Base-by-base conservation (phyloP, 2,329 filamentous ascomycete genomes). In the Aspergillus sp. region DNA sequence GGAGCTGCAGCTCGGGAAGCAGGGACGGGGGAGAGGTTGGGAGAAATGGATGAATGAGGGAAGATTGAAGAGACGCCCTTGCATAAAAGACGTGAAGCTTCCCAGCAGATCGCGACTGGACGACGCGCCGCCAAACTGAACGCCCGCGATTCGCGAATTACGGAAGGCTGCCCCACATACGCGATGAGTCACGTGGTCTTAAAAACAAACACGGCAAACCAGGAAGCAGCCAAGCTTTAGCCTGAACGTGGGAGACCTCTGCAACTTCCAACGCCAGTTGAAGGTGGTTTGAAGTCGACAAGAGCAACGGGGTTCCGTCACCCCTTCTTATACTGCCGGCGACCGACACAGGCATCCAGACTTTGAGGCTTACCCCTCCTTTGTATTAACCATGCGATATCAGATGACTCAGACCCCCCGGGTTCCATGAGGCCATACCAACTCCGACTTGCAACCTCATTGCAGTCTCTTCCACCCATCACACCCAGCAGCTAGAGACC, bases 61-160 rank as follows among this genome's bases (percentile, higher is more conserved):
- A 62, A 67, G 61, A 52, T 30, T 33, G 39, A 61, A 59, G 59
- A n/a, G 30, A 64, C 68, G 64, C 62, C 70, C 70, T 73, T 73
- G 67, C 69, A 69, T 71, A 45, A 54, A 51, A 45, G 46, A 52
- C 58, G 56, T 66, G 67, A 68, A 69, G 69, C 67, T 68, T 60
- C 9, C 27, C 27, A 30, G 45, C n/a, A 64, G 69, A 71, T 69
- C 69, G 61, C 63, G 44, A 63, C 61, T 71, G 69, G 68, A 48
- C 30, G 62, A 75, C 74, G 73, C 73, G 73, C 75, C 73, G 72
- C 72, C 70, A 71, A 68, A 64, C 7, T 58, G 69, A 66, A 71
- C 70, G 73, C 73, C 72, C 72, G 70, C 70, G 68, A 56, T 57
- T 49, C 19, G 6, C 9, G 12, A 42, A 56, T 46, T 51, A 9